Conservation (phyloP, 345 rosid genomes). For the Viola odorata region DNA sequence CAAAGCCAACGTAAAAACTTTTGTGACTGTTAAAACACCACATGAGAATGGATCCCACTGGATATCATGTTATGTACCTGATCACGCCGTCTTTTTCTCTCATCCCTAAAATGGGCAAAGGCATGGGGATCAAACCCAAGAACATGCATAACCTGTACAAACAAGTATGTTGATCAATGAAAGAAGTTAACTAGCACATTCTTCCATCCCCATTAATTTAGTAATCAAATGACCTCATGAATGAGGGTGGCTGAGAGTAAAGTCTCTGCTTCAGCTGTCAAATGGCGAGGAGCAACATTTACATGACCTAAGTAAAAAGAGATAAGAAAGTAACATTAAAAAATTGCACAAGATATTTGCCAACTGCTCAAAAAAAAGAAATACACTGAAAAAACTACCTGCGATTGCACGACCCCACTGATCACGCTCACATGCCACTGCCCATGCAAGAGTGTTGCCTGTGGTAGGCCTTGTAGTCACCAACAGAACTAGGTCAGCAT, state of each 20-base stretch:
- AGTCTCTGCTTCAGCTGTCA: conserved; percentile 95
- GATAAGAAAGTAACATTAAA: conserved; percentile 5
- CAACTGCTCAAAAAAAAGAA: background rate
- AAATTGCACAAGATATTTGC: background rate
- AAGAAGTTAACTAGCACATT: background rate
- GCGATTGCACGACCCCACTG: conserved; percentile 99
- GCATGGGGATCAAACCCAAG: conserved; percentile 99
- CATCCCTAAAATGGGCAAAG: conserved; percentile 96
- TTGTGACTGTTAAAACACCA: too few species aligned
- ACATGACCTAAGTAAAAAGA: conserved; percentile 67
- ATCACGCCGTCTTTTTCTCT: conserved; percentile 88
- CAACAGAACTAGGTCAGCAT: conserved; percentile 88
- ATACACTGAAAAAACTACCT: conserved; percentile 37
- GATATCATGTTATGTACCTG: conserved; percentile 41
- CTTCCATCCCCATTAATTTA: conserved; percentile 10
- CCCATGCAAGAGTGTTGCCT: conserved; percentile 99
- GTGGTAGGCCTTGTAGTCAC: conserved; percentile 99
- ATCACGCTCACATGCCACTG: conserved; percentile 98
- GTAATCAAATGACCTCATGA: conserved; percentile 60
- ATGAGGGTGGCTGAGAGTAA: conserved; percentile 95
- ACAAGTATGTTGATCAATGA: conserved; percentile 4
- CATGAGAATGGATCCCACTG: too few species aligned
- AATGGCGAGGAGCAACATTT: conserved; percentile 98
- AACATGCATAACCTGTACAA: conserved; percentile 91
- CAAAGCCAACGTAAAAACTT: too few species aligned